Percentiles rank a stretch among this genome's conserved stretches.
phyloP scores from a whole-genome alignment of 805 yeast species.

The Lachancea kluyveri region DNA sequence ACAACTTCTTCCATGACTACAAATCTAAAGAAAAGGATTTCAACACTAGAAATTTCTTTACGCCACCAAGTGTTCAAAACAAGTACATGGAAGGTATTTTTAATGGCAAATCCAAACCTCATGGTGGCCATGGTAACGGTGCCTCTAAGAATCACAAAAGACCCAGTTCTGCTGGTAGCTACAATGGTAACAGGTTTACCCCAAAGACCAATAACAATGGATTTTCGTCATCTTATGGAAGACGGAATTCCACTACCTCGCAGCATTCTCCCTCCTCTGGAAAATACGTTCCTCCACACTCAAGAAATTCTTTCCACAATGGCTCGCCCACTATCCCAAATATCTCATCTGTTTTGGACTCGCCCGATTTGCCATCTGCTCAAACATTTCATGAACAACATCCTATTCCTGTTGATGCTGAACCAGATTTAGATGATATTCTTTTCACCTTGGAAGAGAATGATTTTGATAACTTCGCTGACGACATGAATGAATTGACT shows the following conservation, averaged over 20 bases:
- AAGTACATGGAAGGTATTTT: slow-evolving; percentile 63
- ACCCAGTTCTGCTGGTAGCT: slow-evolving; percentile 21
- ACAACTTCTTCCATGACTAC: slow-evolving; percentile 35
- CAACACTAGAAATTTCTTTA: slow-evolving; percentile 67
- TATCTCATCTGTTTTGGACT: slow-evolving; percentile 21
- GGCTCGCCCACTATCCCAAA: slow-evolving; percentile 18
- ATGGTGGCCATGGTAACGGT: slow-evolving; percentile 16
- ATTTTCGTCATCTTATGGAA: slow-evolving; percentile 4
- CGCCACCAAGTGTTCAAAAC: slow-evolving; percentile 68
- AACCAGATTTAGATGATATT: slow-evolving; percentile 29
- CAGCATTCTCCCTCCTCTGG: slow-evolving; percentile 36
- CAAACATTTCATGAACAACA: slow-evolving; percentile 20
- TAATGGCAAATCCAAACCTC: slow-evolving; percentile 32
- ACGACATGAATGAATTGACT: slow-evolving; percentile 22
- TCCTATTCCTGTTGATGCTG: slow-evolving; percentile 11
- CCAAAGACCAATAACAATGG: slow-evolving; percentile 5
- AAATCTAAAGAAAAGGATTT: slow-evolving; percentile 30
- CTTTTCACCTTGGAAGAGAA: slow-evolving; percentile 32
- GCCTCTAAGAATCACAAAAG: slow-evolving; percentile 16
- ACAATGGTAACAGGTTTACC: slow-evolving; percentile 11
- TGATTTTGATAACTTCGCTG: slow-evolving; percentile 20
- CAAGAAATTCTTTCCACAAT: slow-evolving; percentile 33
- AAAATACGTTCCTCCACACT: slow-evolving; percentile 67
- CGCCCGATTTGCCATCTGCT: slow-evolving; percentile 31
- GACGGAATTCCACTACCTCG: slow-evolving; percentile 12